A percentile compares a stretch with the other conserved stretches of the same genome.
phyloP scores from a whole-genome alignment of 768 basidiomycete genomes.

The Russula dissimulans region DNA sequence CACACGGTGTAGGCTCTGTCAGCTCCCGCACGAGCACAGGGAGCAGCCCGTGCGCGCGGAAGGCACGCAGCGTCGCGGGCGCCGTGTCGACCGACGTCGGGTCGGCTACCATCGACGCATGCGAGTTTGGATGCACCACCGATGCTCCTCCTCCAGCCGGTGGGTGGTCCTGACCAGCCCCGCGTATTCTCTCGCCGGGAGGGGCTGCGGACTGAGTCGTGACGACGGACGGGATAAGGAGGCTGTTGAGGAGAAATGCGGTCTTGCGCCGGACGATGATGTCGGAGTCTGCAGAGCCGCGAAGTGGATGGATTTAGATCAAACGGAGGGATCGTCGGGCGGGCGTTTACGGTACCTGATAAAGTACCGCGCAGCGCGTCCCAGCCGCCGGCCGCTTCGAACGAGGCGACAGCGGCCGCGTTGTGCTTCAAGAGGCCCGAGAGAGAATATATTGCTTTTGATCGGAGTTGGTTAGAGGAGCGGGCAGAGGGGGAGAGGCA shows the following conservation, averaged over 20 bases:
- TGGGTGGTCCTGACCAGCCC: conserved; percentile 14
- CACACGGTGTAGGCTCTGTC: conserved; percentile 49
- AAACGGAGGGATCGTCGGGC: background rate
- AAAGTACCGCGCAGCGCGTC: conserved; percentile 45
- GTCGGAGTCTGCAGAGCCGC: conserved; percentile 54
- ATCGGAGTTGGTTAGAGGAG: conserved; percentile 42
- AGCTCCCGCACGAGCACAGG: conserved; percentile 44
- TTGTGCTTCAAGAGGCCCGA: conserved; percentile 77
- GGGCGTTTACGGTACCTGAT: conserved; percentile 36
- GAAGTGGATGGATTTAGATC: background rate
- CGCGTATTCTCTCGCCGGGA: conserved; percentile 10
- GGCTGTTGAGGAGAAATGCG: conserved; percentile 63
- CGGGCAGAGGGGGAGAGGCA: conserved; percentile 48
- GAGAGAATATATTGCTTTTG: conserved; percentile 77
- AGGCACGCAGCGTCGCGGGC: conserved; percentile 37
- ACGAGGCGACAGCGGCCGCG: conserved; percentile 46
- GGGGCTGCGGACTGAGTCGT: background rate
- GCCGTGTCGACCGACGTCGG: conserved; percentile 49
- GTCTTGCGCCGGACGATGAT: conserved; percentile 70
- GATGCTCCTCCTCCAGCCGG: conserved; percentile 25
- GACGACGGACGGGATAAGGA: conserved; percentile 45
- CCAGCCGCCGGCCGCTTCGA: conserved; percentile 58
- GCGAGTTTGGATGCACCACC: conserved; percentile 58
- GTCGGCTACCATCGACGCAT: conserved; percentile 50
- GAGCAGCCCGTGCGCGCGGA: conserved; percentile 39